Conservation (phyloP, 225 moss, liverwort and hornwort species). For the Bryoerythrophyllum caledonicum region DNA sequence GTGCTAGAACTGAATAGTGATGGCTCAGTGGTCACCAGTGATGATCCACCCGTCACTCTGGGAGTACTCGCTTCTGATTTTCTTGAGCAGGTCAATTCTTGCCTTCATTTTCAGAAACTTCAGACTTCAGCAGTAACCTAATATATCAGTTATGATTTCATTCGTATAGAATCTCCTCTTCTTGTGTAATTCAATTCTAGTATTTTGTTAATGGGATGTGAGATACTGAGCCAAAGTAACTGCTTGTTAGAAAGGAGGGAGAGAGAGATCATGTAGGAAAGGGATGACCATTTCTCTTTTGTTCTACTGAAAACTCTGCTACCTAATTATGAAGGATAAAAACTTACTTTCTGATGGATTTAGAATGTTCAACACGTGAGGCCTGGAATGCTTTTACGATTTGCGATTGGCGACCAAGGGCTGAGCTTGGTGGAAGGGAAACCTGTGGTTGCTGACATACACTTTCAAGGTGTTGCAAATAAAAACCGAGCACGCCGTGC, state of each 20-base stretch:
- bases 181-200: background rate
- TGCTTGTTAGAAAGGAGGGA: conserved; percentile 6
- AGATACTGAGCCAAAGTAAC: background rate
- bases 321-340: background rate
- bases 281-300: background rate
- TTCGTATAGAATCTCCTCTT: background rate
- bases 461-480: conserved; percentile 82
- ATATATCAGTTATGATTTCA: conserved; percentile 4
- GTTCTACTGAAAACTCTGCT: background rate
- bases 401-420: conserved; percentile 86
- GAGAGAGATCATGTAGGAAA: background rate
- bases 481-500: conserved; percentile 71
- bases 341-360: conserved; percentile 12
- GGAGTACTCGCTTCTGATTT: conserved; percentile 71
- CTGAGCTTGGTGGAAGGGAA: conserved; percentile 78
- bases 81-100: conserved; percentile 65
- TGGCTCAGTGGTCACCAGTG: conserved; percentile 76
- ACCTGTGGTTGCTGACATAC: conserved; percentile 82
- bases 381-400: conserved; percentile 82
- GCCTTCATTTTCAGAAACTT: conserved; percentile 1
- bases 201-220: conserved; percentile 4
- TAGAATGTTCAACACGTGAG: conserved; percentile 70
- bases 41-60: conserved; percentile 78
- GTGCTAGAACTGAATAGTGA: conserved; percentile 69
- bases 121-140: background rate